These are phyloP conservation scores for Tetradesmus obliquus DNA, from an alignment of 139 green algal species.

Conservation along the genomic window DNA sequence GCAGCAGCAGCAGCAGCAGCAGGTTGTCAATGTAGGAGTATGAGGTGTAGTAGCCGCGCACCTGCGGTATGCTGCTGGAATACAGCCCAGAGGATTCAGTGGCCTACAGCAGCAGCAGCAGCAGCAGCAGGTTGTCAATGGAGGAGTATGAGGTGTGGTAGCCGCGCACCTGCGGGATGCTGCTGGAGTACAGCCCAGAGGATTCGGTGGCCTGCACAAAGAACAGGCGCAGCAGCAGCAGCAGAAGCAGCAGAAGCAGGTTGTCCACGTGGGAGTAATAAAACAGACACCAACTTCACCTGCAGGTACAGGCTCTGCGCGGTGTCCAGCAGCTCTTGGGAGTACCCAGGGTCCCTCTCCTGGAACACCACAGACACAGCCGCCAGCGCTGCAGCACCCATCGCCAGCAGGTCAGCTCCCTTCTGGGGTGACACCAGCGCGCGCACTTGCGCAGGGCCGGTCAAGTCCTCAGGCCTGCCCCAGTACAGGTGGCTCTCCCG, in stretches of 20 bases:
- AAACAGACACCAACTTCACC: not conserved
- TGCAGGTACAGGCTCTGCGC: slow-evolving; percentile 29
- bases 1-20: not conserved
- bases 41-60: slow-evolving; percentile 54
- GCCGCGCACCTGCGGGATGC: not conserved
- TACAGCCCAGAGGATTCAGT: slow-evolving; percentile 29
- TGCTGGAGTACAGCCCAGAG: slow-evolving; percentile 28
- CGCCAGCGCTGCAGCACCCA: slow-evolving; percentile 74
- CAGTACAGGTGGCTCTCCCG: slow-evolving; percentile 56
- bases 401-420: slow-evolving; percentile 66
- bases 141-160: slow-evolving; percentile 60
- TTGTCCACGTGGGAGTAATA: slow-evolving; percentile 62
- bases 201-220: slow-evolving; percentile 13
- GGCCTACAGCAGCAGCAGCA: not conserved
- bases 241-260: slow-evolving; percentile 3
- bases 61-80: slow-evolving; percentile 28
- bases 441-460: slow-evolving; percentile 33
- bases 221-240: not conserved
- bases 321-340: slow-evolving; percentile 19
- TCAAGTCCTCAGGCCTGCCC: slow-evolving; percentile 71
- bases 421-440: not conserved
- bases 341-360: slow-evolving; percentile 55
- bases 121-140: slow-evolving; percentile 51
- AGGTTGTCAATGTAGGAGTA: slow-evolving; percentile 50
- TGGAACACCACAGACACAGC: slow-evolving; percentile 71